Evolutionary conservation across 2,329 filamentous ascomycete species (phyloP).

Genomic region (Fusarium pininemorale): DNA sequence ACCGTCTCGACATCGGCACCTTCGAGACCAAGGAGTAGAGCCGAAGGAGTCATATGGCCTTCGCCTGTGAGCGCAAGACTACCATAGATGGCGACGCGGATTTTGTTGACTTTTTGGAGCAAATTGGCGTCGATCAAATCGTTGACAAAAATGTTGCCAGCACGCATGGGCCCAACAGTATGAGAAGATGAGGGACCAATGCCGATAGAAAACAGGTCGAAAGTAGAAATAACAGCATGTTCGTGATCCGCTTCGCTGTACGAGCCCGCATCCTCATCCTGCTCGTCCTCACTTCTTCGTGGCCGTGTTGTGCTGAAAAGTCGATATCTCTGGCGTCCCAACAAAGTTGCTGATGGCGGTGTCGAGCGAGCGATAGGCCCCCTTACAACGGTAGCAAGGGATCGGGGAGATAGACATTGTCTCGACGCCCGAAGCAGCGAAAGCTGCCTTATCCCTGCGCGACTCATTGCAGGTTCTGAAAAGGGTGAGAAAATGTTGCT

Average conservation of each 20-base stretch:
- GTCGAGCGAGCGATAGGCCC: constrained; percentile 18
- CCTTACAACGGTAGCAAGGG: constrained; percentile 17
- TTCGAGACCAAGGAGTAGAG: constrained; percentile 59
- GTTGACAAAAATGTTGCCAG: constrained; percentile 60
- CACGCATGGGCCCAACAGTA: constrained; percentile 62
- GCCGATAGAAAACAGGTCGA: constrained; percentile 62
- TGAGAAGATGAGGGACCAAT: constrained; percentile 62
- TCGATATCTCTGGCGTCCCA: background rate
- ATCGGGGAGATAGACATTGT: constrained; percentile 24
- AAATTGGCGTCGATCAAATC: constrained; percentile 58
- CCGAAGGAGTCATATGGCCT: constrained; percentile 62
- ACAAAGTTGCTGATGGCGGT: background rate
- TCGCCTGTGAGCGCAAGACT: constrained; percentile 61
- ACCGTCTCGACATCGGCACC: constrained; percentile 60
- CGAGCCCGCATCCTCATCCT: constrained; percentile 45
- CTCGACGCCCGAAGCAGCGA: constrained; percentile 29
- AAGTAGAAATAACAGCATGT: constrained; percentile 62
- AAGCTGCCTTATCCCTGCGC: constrained; percentile 29
- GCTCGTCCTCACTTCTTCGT: constrained; percentile 7
- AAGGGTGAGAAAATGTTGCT: background rate
- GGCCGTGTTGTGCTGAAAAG: constrained; percentile 20
- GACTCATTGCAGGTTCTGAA: constrained; percentile 13
- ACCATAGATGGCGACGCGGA: constrained; percentile 59
- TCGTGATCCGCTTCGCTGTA: constrained; percentile 61
- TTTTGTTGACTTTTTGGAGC: constrained; percentile 56